Percentiles rank a stretch among this genome's conserved stretches.
phyloP scores from a whole-genome alignment of 2,329 filamentous ascomycete genomes.

The Clarireedia sp. region DNA sequence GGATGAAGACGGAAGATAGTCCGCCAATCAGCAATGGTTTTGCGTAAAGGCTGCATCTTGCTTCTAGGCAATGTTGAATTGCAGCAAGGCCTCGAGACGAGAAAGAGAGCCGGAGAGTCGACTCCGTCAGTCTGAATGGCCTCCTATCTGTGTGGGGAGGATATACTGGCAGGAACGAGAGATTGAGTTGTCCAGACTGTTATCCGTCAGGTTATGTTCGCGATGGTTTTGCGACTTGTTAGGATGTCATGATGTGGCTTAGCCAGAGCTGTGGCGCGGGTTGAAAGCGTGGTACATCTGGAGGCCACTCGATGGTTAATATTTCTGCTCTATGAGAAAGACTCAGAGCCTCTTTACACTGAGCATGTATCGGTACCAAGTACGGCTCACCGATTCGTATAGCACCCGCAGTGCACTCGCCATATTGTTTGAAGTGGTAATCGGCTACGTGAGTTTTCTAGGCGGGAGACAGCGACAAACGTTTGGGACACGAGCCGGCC shows the following conservation, averaged over 20 bases:
- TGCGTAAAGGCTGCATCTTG: not conserved
- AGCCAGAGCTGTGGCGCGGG: not conserved
- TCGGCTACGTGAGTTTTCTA: not conserved
- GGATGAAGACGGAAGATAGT: not conserved
- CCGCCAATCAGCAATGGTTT: not conserved
- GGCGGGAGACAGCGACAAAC: not conserved
- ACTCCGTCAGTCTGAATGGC: not conserved
- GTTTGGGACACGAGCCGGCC: not conserved
- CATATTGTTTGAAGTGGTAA: not conserved
- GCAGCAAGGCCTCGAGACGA: not conserved
- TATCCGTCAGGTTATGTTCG: too few relatives aligned
- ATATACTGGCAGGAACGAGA: too few relatives aligned
- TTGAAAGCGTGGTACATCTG: not conserved
- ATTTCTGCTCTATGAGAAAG: too few relatives aligned
- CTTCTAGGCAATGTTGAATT: not conserved
- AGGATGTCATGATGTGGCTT: not conserved
- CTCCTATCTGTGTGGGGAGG: not conserved
- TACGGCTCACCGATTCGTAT: not conserved
- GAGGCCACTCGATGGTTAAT: too few relatives aligned
- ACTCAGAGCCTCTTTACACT: too few relatives aligned
- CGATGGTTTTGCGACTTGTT: too few relatives aligned
- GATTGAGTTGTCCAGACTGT: too few relatives aligned
- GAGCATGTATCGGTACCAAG: not conserved
- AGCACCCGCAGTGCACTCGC: not conserved
- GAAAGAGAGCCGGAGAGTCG: not conserved